Evolutionary conservation across 2,329 filamentous ascomycete species (phyloP).

Genomic region (Diaporthe sp.): DNA sequence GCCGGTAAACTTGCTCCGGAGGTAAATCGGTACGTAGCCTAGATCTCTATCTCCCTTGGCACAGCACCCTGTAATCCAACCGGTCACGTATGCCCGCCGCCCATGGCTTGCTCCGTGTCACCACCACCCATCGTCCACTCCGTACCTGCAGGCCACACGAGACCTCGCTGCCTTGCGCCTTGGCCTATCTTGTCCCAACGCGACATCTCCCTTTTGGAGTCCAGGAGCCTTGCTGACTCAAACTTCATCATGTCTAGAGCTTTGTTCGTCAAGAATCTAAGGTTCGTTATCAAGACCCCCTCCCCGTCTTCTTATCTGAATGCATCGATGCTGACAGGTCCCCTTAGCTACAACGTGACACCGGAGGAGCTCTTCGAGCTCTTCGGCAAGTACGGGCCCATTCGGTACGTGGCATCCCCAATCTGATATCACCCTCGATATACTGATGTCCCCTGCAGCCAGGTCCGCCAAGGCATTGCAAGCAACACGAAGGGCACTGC

Average conservation of each 20-base stretch:
- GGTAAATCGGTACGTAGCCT: constrained; percentile 88
- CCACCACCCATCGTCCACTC: constrained; percentile 23
- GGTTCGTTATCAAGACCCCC: constrained; percentile 75
- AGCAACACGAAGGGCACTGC: constrained; percentile 98
- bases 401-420: constrained; percentile 78
- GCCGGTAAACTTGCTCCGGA: constrained; percentile 98
- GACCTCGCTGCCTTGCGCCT: background rate
- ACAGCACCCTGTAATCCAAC: constrained; percentile 12
- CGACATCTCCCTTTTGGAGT: constrained; percentile 6
- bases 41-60: constrained; percentile 49
- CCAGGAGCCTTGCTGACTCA: constrained; percentile 46
- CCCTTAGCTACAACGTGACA: constrained; percentile 93
- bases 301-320: constrained; percentile 58
- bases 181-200: constrained; percentile 6
- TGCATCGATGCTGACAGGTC: constrained; percentile 45
- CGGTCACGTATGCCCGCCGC: background rate
- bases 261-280: constrained; percentile 99
- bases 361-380: constrained; percentile 98
- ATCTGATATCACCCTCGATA: background rate
- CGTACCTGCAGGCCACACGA: constrained; percentile 21
- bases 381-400: constrained; percentile 96
- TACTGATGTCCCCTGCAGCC: constrained; percentile 67
- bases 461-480: constrained; percentile 98
- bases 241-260: constrained; percentile 71
- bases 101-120: constrained; percentile 26